Evolutionary conservation across 2,329 filamentous ascomycete species (phyloP).

Genomic region (Cadophora sp.): DNA sequence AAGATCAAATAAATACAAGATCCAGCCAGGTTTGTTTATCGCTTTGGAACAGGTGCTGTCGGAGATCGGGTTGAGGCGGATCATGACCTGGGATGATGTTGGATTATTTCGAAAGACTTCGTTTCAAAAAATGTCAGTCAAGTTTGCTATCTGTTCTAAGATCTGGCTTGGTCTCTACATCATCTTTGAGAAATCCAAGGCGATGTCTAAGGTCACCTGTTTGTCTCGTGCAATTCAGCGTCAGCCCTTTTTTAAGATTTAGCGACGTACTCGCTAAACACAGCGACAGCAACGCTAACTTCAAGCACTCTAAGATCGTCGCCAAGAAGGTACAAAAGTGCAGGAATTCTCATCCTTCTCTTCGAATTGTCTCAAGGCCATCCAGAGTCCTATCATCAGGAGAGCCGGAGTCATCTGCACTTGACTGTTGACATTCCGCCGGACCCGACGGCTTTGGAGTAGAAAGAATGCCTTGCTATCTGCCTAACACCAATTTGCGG

Average conservation of each 20-base stretch:
- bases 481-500: neutral
- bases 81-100: neutral
- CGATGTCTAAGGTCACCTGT: neutral
- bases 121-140: too few relatives aligned
- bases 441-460: neutral
- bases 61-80: neutral
- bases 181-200: too few relatives aligned
- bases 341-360: neutral
- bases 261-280: too few relatives aligned
- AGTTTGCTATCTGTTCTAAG: too few relatives aligned
- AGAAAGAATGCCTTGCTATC: constrained; percentile 4
- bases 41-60: neutral
- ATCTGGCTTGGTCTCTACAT: too few relatives aligned
- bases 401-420: too few relatives aligned
- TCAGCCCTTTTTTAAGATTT: neutral
- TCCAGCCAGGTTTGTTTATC: neutral
- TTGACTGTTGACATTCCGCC: neutral
- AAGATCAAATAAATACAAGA: too few relatives aligned
- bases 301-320: neutral
- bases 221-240: neutral
- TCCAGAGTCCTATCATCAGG: neutral
- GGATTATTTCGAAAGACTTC: too few relatives aligned
- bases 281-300: neutral
- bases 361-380: neutral
- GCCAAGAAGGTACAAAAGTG: constrained; percentile 6